Evolutionary conservation across 495 filamentous ascomycete species (phyloP), one percentile per base, ranked within the genome.

Genomic region (Lasiosphaeris hirsuta): DNA sequence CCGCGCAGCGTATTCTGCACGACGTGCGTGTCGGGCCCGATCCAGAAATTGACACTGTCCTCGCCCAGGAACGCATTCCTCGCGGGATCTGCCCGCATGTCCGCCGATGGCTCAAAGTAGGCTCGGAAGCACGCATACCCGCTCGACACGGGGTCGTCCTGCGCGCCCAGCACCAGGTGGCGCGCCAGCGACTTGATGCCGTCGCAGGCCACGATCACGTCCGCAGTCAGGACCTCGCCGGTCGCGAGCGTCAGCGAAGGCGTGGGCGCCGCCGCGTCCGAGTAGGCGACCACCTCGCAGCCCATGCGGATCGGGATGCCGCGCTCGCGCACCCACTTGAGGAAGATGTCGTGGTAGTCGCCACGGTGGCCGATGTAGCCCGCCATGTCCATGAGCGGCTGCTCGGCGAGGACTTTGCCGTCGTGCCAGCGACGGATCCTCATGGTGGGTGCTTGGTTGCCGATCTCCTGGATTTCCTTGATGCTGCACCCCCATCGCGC

Each of bases 381-480:
- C 1, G 78, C 79, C 79, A 81, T 81, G 59, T 82, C 79, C 78
- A 82, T 80, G 37, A 82, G 62, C 10, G 78, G 77, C 59, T 82
- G 79, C 60, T 74, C 71, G 1, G 78, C 79, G 1, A 82, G 63
- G 11, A 78, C 71, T 62, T 80, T 78, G 8, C 79, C 79, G 57
- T 80, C 78, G 38, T 73, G 58, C 76, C 76, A 79, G 13, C 74
- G 67, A 3, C 76, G 61, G 61, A 82, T 81, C 58, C 78, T 77
- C 79, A 82, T 82, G 38, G 78, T 69, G 6, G 71, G 69, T 0
- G 76, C 73, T 64, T 82, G 78, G 65, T 82, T 82, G 41, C 79
- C 78, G 58, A 82, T 82, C 13, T 73, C 65, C 54, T 79, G 71
- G 14, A 81, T 67, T n/a, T 57, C 60, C 15, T 36, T 51, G 50